phyloP scores from a whole-genome alignment of 176 grass and related monocot genomes.

The Lolium rigidum region DNA sequence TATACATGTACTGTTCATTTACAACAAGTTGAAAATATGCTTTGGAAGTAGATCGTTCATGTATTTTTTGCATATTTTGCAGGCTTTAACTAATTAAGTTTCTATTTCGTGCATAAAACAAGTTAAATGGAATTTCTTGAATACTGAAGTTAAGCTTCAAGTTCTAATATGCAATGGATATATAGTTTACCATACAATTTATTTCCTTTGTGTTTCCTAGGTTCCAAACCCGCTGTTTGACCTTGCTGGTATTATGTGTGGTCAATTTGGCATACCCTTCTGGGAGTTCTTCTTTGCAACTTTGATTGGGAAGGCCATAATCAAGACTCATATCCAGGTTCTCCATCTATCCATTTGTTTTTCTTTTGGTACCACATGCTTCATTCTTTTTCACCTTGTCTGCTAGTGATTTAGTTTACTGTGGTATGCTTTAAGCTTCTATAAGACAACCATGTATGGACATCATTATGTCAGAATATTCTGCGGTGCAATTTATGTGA shows the following conservation, averaged over 20 bases:
- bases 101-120: slow-evolving; percentile 37
- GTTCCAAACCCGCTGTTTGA: slow-evolving; percentile 98
- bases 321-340: slow-evolving; percentile 99
- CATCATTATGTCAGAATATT: slow-evolving; percentile 5
- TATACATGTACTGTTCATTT: neutral
- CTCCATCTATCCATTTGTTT: slow-evolving; percentile 9
- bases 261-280: slow-evolving; percentile 94
- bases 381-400: neutral
- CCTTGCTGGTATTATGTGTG: slow-evolving; percentile 98
- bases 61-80: neutral
- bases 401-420: slow-evolving; percentile 6
- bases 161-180: neutral
- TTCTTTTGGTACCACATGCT: slow-evolving; percentile 11
- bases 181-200: slow-evolving; percentile 1
- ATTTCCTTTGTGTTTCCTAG: slow-evolving; percentile 46
- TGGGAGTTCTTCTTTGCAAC: slow-evolving; percentile 98
- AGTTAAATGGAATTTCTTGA: neutral
- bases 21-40: neutral
- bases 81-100: neutral
- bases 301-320: slow-evolving; percentile 88
- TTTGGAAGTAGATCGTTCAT: slow-evolving; percentile 13
- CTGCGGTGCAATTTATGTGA: neutral
- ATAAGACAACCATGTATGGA: slow-evolving; percentile 10
- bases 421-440: neutral
- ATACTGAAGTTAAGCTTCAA: neutral